These are phyloP conservation scores for Dactylellina drechsleri DNA, from an alignment of 2,329 filamentous ascomycete genomes.

Conservation along the genomic window DNA sequence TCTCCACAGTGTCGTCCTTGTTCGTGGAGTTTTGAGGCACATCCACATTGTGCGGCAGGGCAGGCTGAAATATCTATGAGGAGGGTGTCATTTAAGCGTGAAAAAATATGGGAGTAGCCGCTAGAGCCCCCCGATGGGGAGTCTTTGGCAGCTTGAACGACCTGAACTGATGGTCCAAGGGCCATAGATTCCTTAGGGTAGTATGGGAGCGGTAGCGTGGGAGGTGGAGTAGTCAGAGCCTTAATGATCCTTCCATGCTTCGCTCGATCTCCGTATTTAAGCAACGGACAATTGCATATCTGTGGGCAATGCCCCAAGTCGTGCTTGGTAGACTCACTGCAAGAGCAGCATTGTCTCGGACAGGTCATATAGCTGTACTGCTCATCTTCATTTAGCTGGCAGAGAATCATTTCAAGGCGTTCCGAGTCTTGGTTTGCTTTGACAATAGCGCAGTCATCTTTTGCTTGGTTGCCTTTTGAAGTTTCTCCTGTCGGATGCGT, in stretches of 20 bases:
- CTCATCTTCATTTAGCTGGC: slow-evolving; percentile 1
- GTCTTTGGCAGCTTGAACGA: not conserved
- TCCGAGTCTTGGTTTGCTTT: not conserved
- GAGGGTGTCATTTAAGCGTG: not conserved
- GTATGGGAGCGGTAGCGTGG: no score
- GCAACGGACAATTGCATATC: slow-evolving; percentile 4
- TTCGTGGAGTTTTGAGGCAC: not conserved
- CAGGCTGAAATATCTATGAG: not conserved
- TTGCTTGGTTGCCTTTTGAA: no score
- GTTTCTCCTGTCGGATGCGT: no score
- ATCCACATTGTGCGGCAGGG: not conserved
- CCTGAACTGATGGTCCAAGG: not conserved
- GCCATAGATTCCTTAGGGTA: not conserved
- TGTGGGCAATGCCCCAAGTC: not conserved
- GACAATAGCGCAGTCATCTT: no score
- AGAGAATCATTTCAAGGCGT: not conserved
- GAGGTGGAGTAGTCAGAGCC: no score
- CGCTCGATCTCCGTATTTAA: not conserved
- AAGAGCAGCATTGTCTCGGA: not conserved
- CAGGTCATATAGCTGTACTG: not conserved
- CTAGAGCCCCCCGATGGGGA: no score
- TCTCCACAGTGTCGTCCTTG: slow-evolving; percentile 2
- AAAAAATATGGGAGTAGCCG: not conserved
- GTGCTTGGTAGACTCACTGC: not conserved
- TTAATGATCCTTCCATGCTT: not conserved